Evolutionary conservation across 2,329 filamentous ascomycete genomes (phyloP).

Genomic region (Colletotrichum sp.): DNA sequence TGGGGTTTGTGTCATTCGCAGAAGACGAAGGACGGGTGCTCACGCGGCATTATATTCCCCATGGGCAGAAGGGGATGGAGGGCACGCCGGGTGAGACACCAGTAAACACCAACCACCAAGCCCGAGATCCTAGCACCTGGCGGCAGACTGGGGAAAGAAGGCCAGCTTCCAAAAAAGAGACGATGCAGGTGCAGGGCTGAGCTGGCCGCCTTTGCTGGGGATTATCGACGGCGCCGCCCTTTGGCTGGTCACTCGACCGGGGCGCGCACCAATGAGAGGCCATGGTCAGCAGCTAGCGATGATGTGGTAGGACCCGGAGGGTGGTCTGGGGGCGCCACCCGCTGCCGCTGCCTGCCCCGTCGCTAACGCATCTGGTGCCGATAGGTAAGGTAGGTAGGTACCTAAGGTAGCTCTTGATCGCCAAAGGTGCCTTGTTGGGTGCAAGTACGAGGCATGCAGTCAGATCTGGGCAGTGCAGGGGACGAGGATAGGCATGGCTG

Average conservation of each 20-base stretch:
- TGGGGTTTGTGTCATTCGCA: not conserved
- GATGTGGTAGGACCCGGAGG: not conserved
- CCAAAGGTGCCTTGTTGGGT: not conserved
- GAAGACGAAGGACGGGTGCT: not conserved
- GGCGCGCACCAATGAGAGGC: conserved; percentile 2
- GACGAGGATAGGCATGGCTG: not conserved
- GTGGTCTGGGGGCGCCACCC: not conserved
- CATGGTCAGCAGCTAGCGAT: conserved; percentile 1
- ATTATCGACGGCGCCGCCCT: conserved; percentile 3
- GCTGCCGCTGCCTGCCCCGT: conserved; percentile 7
- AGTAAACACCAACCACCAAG: not conserved
- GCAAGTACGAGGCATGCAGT: conserved; percentile 4
- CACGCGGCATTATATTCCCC: conserved; percentile 20
- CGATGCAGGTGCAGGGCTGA: conserved; percentile 14
- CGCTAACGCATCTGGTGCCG: not conserved
- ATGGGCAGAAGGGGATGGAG: not conserved
- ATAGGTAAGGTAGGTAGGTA: not conserved
- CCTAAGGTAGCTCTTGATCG: not conserved
- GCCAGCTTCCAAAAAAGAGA: not conserved
- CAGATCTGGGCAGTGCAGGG: conserved; percentile 14
- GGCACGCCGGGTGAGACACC: conserved; percentile 6
- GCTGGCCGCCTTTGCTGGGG: not conserved
- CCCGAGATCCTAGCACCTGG: not conserved
- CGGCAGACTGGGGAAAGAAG: not conserved
- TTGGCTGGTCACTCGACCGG: conserved; percentile 18